phyloP scores from a whole-genome alignment of 108 stramenopile species.

The Cyclotella cryptica region DNA sequence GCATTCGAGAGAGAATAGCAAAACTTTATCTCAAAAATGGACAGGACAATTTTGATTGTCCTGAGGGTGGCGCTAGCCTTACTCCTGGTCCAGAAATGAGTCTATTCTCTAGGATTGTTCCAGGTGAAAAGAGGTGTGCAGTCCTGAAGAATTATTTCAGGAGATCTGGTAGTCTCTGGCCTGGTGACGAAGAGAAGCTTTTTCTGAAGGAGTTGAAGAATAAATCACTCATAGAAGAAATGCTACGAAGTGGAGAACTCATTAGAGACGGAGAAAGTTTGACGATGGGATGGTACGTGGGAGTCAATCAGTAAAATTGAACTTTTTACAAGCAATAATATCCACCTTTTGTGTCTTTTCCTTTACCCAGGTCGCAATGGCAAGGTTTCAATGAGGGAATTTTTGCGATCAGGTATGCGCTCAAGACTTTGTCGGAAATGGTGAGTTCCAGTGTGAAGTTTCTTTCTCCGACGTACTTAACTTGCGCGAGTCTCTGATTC shows the following conservation, averaged over 20 bases:
- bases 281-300: conserved; percentile 4
- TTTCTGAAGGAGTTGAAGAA: conserved; percentile 6
- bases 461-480: not conserved
- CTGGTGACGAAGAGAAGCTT: conserved; percentile 17
- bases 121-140: conserved; percentile 37
- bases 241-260: conserved; percentile 20
- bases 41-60: conserved; percentile 35
- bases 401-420: conserved; percentile 39
- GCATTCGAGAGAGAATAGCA: conserved; percentile 21
- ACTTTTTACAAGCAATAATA: not conserved
- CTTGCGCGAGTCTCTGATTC: not conserved
- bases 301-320: not conserved
- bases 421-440: conserved; percentile 49
- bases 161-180: conserved; percentile 3
- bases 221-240: conserved; percentile 23
- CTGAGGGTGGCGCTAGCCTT: not conserved
- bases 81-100: conserved; percentile 52
- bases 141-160: conserved; percentile 44
- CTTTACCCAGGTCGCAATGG: conserved; percentile 31
- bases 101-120: conserved; percentile 39
- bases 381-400: conserved; percentile 48
- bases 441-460: not conserved
- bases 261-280: not conserved
- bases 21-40: conserved; percentile 41
- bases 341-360: not conserved